Conservation (phyloP, 257 asterid species). For the Jaltomata sinuosa region DNA sequence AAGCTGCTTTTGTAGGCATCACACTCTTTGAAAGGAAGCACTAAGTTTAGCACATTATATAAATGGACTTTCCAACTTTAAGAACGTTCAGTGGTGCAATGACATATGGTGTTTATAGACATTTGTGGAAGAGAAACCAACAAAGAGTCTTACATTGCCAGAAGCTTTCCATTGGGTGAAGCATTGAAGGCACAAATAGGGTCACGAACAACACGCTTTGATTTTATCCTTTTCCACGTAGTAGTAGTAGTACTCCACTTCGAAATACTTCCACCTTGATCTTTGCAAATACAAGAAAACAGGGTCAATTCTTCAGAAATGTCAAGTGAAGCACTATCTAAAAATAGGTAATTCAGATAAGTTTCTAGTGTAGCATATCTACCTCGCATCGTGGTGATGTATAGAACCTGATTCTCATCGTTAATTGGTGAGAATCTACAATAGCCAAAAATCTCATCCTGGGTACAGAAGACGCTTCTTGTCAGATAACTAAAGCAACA, state of each 20-base stretch:
- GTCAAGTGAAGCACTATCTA: neutral
- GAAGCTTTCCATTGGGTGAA: conserved; percentile 77
- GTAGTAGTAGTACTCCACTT: conserved; percentile 58
- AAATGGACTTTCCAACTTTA: neutral
- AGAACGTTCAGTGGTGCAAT: neutral
- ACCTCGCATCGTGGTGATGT: conserved; percentile 60
- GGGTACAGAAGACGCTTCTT: conserved; percentile 11
- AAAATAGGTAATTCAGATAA: conserved; percentile 1
- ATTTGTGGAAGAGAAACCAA: neutral
- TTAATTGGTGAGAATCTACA: conserved; percentile 65
- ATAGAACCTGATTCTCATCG: conserved; percentile 54
- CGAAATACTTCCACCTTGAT: conserved; percentile 52
- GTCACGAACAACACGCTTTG: conserved; percentile 48
- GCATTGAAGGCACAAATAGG: conserved; percentile 78
- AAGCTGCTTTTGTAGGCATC: neutral
- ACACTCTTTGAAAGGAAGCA: neutral
- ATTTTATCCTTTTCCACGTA: conserved; percentile 62
- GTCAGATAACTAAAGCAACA: neutral
- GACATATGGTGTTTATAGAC: neutral
- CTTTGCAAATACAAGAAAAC: conserved; percentile 18
- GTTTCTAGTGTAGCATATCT: conserved; percentile 9
- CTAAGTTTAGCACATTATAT: neutral
- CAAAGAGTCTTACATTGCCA: conserved; percentile 58
- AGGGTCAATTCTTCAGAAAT: neutral
- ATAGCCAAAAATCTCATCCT: conserved; percentile 74